Conservation (phyloP, 129 eudicot species). For the Glebionis coronaria region DNA sequence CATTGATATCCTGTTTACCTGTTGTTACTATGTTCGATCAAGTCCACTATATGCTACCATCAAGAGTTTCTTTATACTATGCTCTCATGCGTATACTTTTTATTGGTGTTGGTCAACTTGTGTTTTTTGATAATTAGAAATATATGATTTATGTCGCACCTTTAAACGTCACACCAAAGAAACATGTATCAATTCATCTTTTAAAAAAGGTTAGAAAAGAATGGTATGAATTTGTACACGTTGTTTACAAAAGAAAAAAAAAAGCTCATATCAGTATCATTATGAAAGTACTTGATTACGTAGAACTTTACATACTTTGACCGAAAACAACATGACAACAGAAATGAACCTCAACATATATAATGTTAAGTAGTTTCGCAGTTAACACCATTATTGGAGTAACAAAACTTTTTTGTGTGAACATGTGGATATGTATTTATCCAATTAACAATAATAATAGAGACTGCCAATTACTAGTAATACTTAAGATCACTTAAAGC, state of each 20-base stretch:
- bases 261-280: neutral
- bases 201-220: neutral
- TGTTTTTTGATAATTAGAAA: neutral
- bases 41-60: no score
- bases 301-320: neutral
- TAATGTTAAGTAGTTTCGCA: neutral
- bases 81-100: no score
- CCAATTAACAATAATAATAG: no score
- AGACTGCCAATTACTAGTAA: no score
- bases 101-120: conserved; percentile 4
- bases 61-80: no score
- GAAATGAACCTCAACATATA: conserved; percentile 9
- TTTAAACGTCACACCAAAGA: no score
- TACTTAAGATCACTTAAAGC: no score
- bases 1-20: no score
- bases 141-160: neutral
- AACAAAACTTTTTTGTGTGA: neutral
- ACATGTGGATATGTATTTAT: no score
- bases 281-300: conserved; percentile 8
- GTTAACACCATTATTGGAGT: conserved; percentile 9
- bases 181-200: no score
- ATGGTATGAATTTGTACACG: conserved; percentile 2
- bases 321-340: conserved; percentile 16
- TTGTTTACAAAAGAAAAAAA: neutral
- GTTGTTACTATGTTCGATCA: no score